These are phyloP conservation scores for Ogataea glucozyma DNA, from an alignment of 805 yeast species.

Conservation along the genomic window DNA sequence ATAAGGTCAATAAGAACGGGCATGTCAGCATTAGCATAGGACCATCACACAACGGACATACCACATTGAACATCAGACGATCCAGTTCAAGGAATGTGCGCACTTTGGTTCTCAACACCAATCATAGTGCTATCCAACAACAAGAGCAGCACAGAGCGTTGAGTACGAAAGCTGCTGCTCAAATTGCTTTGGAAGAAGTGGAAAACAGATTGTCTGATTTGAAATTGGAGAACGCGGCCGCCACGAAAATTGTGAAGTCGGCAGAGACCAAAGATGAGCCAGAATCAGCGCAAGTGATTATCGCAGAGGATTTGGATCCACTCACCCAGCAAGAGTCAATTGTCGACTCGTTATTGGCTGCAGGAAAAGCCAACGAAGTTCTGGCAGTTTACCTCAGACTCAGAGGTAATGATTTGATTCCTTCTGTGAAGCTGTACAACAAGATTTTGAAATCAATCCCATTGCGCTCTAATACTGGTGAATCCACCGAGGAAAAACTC, in stretches of 20 bases:
- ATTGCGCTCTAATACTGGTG: slow-evolving; percentile 49
- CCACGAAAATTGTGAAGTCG: slow-evolving; percentile 4
- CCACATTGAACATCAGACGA: slow-evolving; percentile 31
- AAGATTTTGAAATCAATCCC: slow-evolving; percentile 56
- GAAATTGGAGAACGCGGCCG: background rate
- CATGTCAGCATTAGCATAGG: slow-evolving; percentile 32
- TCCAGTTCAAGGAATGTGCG: slow-evolving; percentile 31
- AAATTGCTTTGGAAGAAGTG: slow-evolving; percentile 19
- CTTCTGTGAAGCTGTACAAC: slow-evolving; percentile 54
- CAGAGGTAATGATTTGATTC: slow-evolving; percentile 41
- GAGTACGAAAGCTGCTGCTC: background rate
- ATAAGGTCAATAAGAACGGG: slow-evolving; percentile 32
- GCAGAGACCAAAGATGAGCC: background rate
- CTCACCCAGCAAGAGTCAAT: slow-evolving; percentile 20
- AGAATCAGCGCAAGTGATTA: slow-evolving; percentile 6
- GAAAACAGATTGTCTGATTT: slow-evolving; percentile 16
- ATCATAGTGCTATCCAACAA: background rate
- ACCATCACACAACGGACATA: slow-evolving; percentile 20
- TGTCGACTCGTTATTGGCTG: slow-evolving; percentile 26
- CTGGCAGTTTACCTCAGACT: slow-evolving; percentile 34
- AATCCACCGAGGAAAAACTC: slow-evolving; percentile 57
- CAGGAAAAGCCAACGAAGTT: slow-evolving; percentile 35
- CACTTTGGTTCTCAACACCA: slow-evolving; percentile 25
- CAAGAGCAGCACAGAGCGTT: slow-evolving; percentile 1
- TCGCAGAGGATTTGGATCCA: slow-evolving; percentile 14